These are phyloP conservation scores for Dioscorea dumetorum DNA, from an alignment of 106 monocot species.

Conservation along the genomic window DNA sequence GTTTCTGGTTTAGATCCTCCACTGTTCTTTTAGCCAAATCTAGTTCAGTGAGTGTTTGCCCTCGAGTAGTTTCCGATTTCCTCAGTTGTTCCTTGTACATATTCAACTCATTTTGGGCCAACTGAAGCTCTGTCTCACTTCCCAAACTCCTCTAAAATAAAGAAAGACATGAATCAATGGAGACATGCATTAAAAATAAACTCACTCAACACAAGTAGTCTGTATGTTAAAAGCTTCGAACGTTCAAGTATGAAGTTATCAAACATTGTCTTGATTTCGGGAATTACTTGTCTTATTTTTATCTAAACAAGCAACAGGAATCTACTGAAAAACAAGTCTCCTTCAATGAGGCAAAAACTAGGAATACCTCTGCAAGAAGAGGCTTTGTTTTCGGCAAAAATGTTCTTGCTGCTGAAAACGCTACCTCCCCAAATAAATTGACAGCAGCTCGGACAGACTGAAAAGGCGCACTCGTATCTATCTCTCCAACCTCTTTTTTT, in stretches of 20 bases:
- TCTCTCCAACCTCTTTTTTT: constrained; percentile 23
- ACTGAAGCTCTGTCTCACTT: constrained; percentile 11
- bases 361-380: constrained; percentile 7
- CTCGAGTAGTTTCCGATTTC: constrained; percentile 7
- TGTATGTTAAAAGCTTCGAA: too few species aligned
- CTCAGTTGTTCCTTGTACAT: constrained; percentile 9
- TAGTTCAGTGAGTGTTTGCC: constrained; percentile 11
- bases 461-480: constrained; percentile 23
- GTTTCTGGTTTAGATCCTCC: constrained; percentile 4
- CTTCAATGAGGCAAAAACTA: background rate
- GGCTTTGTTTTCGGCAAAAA: constrained; percentile 10
- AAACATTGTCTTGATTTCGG: too few species aligned
- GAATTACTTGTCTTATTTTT: too few species aligned
- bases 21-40: constrained; percentile 7
- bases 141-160: constrained; percentile 5
- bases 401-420: constrained; percentile 9
- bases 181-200: too few species aligned
- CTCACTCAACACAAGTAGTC: too few species aligned
- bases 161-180: background rate
- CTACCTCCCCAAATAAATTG: constrained; percentile 15
- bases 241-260: too few species aligned
- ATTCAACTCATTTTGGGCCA: constrained; percentile 7
- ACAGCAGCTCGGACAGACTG: constrained; percentile 19
- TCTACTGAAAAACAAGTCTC: too few species aligned
- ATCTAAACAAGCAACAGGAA: too few species aligned